Percentiles rank a stretch among this genome's conserved stretches.
Conservation (phyloP, 2,329 filamentous ascomycete genomes). For the Neofusicoccum cordaticola region DNA sequence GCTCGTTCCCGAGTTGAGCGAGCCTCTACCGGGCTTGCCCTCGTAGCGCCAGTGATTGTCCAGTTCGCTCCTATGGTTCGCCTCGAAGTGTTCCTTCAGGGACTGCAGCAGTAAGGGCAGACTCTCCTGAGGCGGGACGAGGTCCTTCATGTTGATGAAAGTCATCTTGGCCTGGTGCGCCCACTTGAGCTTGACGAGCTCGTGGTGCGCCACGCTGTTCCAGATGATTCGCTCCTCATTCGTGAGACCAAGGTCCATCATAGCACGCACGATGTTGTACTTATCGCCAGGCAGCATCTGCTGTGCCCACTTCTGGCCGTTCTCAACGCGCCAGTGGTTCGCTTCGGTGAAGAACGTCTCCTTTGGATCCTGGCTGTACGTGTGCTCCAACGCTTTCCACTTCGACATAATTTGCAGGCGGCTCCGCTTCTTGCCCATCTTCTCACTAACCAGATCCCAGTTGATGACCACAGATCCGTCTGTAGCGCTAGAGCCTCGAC, state of each 20-base stretch:
- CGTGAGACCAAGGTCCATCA: conserved; percentile 24
- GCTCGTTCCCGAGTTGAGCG: conserved; percentile 11
- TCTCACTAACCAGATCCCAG: conserved; percentile 63
- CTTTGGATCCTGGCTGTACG: conserved; percentile 1
- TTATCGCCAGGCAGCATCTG: conserved; percentile 43
- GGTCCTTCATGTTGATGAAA: conserved; percentile 21
- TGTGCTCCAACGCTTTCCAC: conserved; percentile 48
- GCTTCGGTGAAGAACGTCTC: conserved; percentile 15
- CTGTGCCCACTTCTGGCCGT: conserved; percentile 23
- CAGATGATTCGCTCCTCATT: conserved; percentile 37
- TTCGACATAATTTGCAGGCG: conserved; percentile 67
- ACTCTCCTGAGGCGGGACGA: conserved; percentile 19
- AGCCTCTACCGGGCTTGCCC: background rate
- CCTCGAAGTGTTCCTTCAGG: conserved; percentile 23
- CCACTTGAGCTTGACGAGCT: conserved; percentile 26
- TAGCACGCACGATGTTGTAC: conserved; percentile 39
- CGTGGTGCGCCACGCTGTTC: conserved; percentile 29
- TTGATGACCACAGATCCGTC: conserved; percentile 45
- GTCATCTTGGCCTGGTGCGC: conserved; percentile 26
- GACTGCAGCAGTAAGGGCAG: conserved; percentile 22
- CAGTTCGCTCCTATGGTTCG: conserved; percentile 21
- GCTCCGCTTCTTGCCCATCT: conserved; percentile 61
- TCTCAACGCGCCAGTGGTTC: conserved; percentile 22
- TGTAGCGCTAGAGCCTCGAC: conserved; percentile 4
- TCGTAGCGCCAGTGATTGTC: conserved; percentile 19